A percentile compares a stretch with the other conserved stretches of the same genome.
Conservation (phyloP, 306 rosid genomes). For the Rosa multiflora region DNA sequence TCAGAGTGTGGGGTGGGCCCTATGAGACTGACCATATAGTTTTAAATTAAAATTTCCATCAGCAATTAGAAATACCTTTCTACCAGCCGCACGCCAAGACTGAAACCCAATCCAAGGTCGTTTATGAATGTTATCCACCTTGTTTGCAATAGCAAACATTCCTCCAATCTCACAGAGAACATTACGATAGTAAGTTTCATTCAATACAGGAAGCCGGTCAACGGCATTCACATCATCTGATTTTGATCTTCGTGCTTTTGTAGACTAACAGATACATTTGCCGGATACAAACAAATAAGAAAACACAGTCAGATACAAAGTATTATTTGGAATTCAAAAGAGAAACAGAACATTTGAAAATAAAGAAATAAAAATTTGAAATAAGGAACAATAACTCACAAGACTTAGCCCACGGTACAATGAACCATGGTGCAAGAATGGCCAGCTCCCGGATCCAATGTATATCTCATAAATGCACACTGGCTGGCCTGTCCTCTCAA, state of each 20-base stretch:
- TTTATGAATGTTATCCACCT: slow-evolving; percentile 73
- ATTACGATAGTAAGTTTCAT: slow-evolving; percentile 63
- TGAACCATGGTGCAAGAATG: slow-evolving; percentile 93
- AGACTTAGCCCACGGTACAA: slow-evolving; percentile 96
- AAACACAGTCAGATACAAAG: not conserved
- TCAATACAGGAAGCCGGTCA: slow-evolving; percentile 70
- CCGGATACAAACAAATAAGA: slow-evolving; percentile 4
- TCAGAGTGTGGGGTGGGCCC: not conserved
- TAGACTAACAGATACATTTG: slow-evolving; percentile 62
- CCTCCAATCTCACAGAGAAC: slow-evolving; percentile 94
- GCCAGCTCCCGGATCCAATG: slow-evolving; percentile 80
- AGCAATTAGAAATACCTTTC: slow-evolving; percentile 72
- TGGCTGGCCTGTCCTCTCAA: slow-evolving; percentile 90
- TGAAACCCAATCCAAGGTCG: slow-evolving; percentile 99
- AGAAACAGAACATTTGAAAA: not conserved
- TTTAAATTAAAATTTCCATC: slow-evolving; percentile 16
- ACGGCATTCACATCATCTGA: slow-evolving; percentile 95
- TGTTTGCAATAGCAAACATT: slow-evolving; percentile 89
- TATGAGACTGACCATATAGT: slow-evolving; percentile 4
- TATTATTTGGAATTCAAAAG: not conserved
- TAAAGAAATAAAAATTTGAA: not conserved
- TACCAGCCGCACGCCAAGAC: slow-evolving; percentile 98
- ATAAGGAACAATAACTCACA: slow-evolving; percentile 49
- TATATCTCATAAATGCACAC: slow-evolving; percentile 93
- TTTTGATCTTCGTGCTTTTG: slow-evolving; percentile 64